Base-by-base conservation (phyloP, 257 asterid genomes). In the Osmanthus fragrans region DNA sequence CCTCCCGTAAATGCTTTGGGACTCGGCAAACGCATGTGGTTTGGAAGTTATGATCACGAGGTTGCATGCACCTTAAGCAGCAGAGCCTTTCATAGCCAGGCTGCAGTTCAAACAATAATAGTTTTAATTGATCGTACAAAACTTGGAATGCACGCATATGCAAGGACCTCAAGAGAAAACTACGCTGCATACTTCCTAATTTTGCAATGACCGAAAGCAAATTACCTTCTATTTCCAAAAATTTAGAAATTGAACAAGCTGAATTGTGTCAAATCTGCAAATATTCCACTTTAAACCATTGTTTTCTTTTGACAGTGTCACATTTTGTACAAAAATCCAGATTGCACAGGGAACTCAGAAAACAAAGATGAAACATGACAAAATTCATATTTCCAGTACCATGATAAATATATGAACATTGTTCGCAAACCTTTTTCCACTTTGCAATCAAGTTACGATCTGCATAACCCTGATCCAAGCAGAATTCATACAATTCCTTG, bases 21-120 rank as follows among this genome's bases (percentile, higher is more conserved):
- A 86, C 89, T 11, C 89, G 84, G 75, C 89, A 86, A 18, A 86
- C 87, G 27, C 89, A 86, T 7, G 89, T 86, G 18, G 85, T 81
- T 29, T 83, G 87, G 66, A 81, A 86, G 70, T 86, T 86, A 84
- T 86, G 89, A 86, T 86, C 89, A 32, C 89, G 87, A 0, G 89
- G 84, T 69, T 86, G 89, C n/a, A 86, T 86, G 84, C 89, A 86
- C 64, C 84, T 74, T 76, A 86, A 69, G 72, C 89, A 86, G 60
- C 89, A 86, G 10, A 86, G 89, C 16, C 87, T 84, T 37, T 86
- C 89, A 54, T 86, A 86, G 23, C 89, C 89, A 65, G 89, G 89
- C 89, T 86, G 86, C 78, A 54, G n/a, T 5, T 51, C 74, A 36
- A 58, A 11, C 33, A 65, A 47, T 36, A 70, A 45, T 42, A 42